Base-by-base conservation (phyloP, 345 rosid species). In the Cardamine resedifolia region DNA sequence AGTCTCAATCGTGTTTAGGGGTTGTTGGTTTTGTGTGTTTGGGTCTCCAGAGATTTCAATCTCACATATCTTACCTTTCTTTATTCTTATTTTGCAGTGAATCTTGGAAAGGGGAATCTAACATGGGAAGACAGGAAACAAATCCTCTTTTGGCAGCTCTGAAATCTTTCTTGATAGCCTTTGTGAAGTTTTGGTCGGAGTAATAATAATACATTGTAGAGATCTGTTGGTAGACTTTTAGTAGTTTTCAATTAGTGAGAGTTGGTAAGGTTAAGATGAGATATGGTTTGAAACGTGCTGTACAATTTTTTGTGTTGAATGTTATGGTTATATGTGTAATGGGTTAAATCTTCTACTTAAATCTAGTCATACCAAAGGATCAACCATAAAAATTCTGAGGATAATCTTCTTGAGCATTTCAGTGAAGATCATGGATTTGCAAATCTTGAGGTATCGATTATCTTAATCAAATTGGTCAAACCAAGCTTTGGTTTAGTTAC, bases 161-260 rank as follows among this genome's bases (percentile, higher is more conserved):
- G 58, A 87, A 83, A 77, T 81, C 86, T 5, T 76, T 91, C 23
- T 4, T 95, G 8, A 48, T 78, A 23, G 85, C 96, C 20, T 85
- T 89, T 20, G 28, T 86, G 65, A 95, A 87, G 76, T 88, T 95
- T 77, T 95, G 93, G 96, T 83, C 91, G 0, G 86, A 87, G 62
- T 95, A 75, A 84, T 53, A 75, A 84, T 53, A 26, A 79, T 41
- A 28, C 39, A 55, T 24, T 34, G 50, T 45, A 64, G 78, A 75
- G 70, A 26, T 48, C 49, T 34, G 19, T 11, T 45, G 38, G 21
- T 10, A 66, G 49, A 41, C 45, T 68, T 68, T 45, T 58, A 20
- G 34, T 69, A 36, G 69, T 60, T 68, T 67, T 31, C 31, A 30
- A 28, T 53, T 75, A 52, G 74, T 53, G 44, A 43, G 56, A 52